phyloP scores from a whole-genome alignment of 108 stramenopile species.

The Cyclotella kingstonii region DNA sequence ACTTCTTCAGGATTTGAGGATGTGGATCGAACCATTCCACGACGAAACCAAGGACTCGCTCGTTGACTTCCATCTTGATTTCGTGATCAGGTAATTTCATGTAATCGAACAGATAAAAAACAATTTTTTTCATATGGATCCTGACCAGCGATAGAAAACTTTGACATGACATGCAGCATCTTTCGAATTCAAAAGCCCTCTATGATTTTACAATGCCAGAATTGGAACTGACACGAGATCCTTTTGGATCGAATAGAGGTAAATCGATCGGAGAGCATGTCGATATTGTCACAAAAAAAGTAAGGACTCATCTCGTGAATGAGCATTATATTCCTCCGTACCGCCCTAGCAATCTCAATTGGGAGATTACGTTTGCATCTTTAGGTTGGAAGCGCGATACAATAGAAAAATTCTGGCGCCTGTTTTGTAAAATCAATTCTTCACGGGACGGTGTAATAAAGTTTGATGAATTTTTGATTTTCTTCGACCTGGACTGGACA shows the following conservation, averaged over 20 bases:
- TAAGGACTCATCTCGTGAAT: constrained; percentile 14
- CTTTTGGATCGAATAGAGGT: constrained; percentile 31
- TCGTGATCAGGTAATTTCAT: not conserved
- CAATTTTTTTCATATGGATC: not conserved
- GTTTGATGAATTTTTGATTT: constrained; percentile 39
- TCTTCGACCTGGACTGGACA: constrained; percentile 46
- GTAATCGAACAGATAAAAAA: not conserved
- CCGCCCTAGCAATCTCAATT: constrained; percentile 39
- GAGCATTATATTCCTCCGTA: constrained; percentile 46
- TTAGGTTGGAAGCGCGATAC: constrained; percentile 39
- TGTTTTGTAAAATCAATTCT: constrained; percentile 47
- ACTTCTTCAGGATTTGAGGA: constrained; percentile 46
- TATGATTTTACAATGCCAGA: constrained; percentile 21
- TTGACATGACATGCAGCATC: not conserved
- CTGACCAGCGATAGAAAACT: not conserved
- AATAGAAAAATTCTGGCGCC: constrained; percentile 49
- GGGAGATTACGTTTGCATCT: constrained; percentile 46
- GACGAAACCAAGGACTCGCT: constrained; percentile 38
- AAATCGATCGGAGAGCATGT: constrained; percentile 22
- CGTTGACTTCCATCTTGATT: constrained; percentile 21
- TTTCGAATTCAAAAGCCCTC: not conserved
- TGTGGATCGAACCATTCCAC: constrained; percentile 56
- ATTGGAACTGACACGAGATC: constrained; percentile 19
- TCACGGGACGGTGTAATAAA: constrained; percentile 33
- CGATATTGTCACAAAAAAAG: constrained; percentile 2